Base-by-base conservation (phyloP, 1,284 basidiomycete genomes). In the Fomitopsis palustris region DNA sequence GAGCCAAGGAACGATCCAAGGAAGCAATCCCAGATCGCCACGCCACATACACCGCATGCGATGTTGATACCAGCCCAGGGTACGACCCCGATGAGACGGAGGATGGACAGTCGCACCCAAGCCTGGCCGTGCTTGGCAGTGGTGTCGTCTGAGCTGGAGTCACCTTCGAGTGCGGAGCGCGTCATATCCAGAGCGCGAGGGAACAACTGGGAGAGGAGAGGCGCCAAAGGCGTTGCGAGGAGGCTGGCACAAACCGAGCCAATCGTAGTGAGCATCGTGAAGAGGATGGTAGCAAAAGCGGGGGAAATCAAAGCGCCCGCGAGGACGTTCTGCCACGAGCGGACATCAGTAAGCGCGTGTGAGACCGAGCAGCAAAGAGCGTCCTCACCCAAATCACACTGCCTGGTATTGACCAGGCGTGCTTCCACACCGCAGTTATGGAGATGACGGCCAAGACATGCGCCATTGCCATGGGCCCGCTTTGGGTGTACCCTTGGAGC, bases 1-100 rank as follows among this genome's bases (percentile, higher is more conserved):
- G 79, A 86, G 57, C 85, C 93, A 66, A 93, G 93, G 80, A 90
- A 95, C 60, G 86, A 80, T 42, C 90, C 91, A 27, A 93, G 77
- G 67, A 88, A 80, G 73, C 92, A 95, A 69, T 94, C 88, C 57
- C 76, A 70, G 53, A 91, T 69, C 6, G 85, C 77, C 25, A 96
- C 92, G 35, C 90, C 88, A 66, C 92, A 92, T 17, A 95, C 92
- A 52, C 93, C 93, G 72, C 90, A 95, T 33, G 94, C 94, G 60
- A 96, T 90, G 71, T 96, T 96, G 78, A 96, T 93, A 57, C 92
- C 94, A 56, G 91, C 93, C 93, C 93, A 96, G 4, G 93, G 93
- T 9, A 96, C 92, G 56, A 96, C 85, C 27, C 94, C 93, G 70
- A 95, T 84, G 55, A 95, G 85, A 47, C 93, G 86, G 65, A 96